A percentile compares a stretch with the other conserved stretches of the same genome.
Evolutionary conservation across 495 filamentous ascomycete genomes (phyloP).

Genomic region (Annulohypoxylon maeteangense): DNA sequence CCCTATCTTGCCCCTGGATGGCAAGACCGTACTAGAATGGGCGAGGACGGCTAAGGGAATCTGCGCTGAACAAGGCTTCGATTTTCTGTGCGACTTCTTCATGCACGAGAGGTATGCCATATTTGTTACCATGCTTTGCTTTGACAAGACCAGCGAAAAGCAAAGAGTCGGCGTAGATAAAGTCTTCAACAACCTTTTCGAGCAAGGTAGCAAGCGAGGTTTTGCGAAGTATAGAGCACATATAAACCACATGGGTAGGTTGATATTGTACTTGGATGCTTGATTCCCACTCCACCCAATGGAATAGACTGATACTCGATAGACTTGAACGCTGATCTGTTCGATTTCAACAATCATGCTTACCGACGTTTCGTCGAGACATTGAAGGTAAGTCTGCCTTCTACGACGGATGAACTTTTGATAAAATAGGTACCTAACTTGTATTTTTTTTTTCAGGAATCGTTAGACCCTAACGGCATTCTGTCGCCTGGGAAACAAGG

Average conservation of each 20-base stretch:
- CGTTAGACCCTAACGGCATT: constrained; percentile 41
- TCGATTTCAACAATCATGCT: constrained; percentile 56
- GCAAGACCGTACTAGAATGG: constrained; percentile 54
- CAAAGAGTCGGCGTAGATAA: constrained; percentile 46
- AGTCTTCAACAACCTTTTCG: constrained; percentile 51
- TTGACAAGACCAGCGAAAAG: constrained; percentile 53
- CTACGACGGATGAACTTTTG: neutral
- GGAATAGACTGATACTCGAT: constrained; percentile 23
- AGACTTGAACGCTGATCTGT: constrained; percentile 56
- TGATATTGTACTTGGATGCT: neutral
- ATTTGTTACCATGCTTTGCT: constrained; percentile 57
- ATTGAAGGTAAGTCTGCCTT: constrained; percentile 49
- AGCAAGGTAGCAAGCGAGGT: constrained; percentile 51
- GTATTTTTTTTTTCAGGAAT: constrained; percentile 19
- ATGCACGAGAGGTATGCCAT: constrained; percentile 57
- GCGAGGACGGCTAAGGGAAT: constrained; percentile 50
- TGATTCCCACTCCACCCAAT: neutral
- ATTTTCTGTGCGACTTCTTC: constrained; percentile 57
- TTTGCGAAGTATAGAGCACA: constrained; percentile 58
- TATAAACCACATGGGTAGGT: constrained; percentile 58
- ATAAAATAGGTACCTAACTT: neutral
- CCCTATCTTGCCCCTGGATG: constrained; percentile 54
- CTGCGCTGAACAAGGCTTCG: constrained; percentile 54
- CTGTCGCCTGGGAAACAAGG: constrained; percentile 42
- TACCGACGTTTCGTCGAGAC: constrained; percentile 57